These are phyloP conservation scores for Carpinus fangiana DNA, from an alignment of 306 rosid genomes.

Conservation along the genomic window DNA sequence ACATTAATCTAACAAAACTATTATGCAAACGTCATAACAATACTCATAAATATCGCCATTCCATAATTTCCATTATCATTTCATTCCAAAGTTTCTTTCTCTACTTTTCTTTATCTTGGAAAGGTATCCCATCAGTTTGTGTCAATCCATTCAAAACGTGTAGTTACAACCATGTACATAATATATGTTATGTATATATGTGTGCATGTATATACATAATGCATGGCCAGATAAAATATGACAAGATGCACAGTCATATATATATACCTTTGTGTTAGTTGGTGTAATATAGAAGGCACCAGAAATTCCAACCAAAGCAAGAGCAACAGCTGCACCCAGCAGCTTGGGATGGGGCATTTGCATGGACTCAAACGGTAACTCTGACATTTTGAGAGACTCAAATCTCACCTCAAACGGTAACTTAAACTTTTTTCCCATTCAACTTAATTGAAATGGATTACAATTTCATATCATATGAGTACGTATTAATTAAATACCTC, in stretches of 20 bases:
- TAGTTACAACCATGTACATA: too few species aligned
- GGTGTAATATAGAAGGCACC: conserved; percentile 28
- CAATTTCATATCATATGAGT: not conserved
- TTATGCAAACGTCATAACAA: too few species aligned
- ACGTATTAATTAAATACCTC: not conserved
- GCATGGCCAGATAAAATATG: too few species aligned
- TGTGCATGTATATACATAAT: too few species aligned
- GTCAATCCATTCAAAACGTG: too few species aligned
- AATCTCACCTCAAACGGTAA: conserved; percentile 32
- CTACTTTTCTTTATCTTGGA: too few species aligned
- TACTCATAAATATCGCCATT: too few species aligned
- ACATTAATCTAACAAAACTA: too few species aligned
- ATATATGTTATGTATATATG: too few species aligned
- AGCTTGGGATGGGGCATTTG: conserved; percentile 21
- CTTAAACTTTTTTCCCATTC: conserved; percentile 24
- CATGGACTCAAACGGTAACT: conserved; percentile 33
- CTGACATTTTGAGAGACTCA: conserved; percentile 18
- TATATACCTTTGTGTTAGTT: conserved; percentile 14
- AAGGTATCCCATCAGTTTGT: too few species aligned
- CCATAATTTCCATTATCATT: too few species aligned
- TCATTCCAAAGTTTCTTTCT: too few species aligned
- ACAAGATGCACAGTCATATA: not conserved
- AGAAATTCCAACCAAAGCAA: conserved; percentile 33
- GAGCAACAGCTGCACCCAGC: conserved; percentile 31
- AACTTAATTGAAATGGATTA: not conserved